Conservation (phyloP, 2,329 filamentous ascomycete genomes). For the Verticillium klebahnii region DNA sequence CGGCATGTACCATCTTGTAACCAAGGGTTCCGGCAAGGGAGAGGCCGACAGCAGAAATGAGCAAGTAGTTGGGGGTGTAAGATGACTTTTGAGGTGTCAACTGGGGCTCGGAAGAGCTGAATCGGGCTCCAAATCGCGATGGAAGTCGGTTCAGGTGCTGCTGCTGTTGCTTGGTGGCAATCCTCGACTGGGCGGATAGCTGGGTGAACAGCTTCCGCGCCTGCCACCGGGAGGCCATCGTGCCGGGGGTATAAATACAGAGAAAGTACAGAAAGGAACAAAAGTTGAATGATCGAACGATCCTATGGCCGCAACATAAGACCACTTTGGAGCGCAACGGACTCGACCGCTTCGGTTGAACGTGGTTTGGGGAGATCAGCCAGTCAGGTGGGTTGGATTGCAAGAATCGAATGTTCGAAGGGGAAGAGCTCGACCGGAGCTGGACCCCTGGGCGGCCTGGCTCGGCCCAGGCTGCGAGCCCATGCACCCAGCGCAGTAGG, state of each 20-base stretch:
- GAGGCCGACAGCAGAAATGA: conserved; percentile 35
- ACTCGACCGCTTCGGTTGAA: neutral
- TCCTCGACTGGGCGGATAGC: conserved; percentile 2
- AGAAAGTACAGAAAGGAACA: neutral
- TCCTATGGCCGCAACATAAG: conserved; percentile 1
- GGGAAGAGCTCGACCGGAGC: neutral
- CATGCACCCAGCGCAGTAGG: neutral
- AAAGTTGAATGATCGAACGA: neutral
- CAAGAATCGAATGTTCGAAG: conserved; percentile 5
- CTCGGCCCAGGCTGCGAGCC: neutral
- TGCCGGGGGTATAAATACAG: conserved; percentile 1
- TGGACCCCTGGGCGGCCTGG: neutral
- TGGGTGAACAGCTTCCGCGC: conserved; percentile 4
- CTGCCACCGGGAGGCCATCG: neutral
- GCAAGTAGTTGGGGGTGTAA: conserved; percentile 6
- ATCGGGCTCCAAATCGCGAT: conserved; percentile 1
- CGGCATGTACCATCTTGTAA: conserved; percentile 52
- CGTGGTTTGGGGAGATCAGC: neutral
- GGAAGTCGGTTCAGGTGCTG: neutral
- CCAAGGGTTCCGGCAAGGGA: conserved; percentile 47
- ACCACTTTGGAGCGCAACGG: conserved; percentile 1
- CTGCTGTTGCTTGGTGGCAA: neutral
- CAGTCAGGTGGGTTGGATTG: conserved; percentile 2
- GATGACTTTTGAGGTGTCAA: conserved; percentile 8
- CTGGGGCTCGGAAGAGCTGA: conserved; percentile 10